Evolutionary conservation across 768 basidiomycete species (phyloP).

Genomic region (Boletus rubescentipes): DNA sequence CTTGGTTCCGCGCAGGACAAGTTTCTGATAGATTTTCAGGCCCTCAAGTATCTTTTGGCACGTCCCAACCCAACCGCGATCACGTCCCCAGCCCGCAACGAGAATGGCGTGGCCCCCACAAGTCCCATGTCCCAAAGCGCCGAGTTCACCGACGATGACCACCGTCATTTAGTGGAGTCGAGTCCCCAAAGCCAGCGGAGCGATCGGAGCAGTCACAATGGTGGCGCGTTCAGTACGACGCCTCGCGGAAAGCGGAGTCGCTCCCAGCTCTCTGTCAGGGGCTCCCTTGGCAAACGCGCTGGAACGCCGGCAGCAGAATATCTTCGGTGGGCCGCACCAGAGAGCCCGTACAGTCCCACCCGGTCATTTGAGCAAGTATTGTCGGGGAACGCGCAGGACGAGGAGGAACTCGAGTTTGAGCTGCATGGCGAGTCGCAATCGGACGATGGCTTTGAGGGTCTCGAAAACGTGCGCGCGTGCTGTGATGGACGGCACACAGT

Average conservation of each 20-base stretch:
- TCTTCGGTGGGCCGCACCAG: constrained; percentile 73
- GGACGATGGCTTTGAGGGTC: constrained; percentile 83
- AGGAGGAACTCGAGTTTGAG: constrained; percentile 79
- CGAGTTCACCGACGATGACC: constrained; percentile 53
- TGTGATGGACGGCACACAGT: constrained; percentile 88
- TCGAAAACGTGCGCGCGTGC: constrained; percentile 94
- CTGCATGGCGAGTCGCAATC: constrained; percentile 70
- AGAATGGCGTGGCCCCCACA: constrained; percentile 38
- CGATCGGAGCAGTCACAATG: constrained; percentile 54
- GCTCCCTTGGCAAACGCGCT: constrained; percentile 79
- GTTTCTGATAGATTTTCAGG: constrained; percentile 46
- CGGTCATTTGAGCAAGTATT: constrained; percentile 62
- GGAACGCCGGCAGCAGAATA: constrained; percentile 94
- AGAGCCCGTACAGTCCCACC: constrained; percentile 74
- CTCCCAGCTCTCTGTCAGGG: constrained; percentile 69
- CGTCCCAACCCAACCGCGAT: constrained; percentile 50
- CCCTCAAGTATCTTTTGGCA: constrained; percentile 84
- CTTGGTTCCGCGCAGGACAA: constrained; percentile 3
- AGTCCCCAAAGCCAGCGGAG: constrained; percentile 79
- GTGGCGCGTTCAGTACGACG: constrained; percentile 71
- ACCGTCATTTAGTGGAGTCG: constrained; percentile 44
- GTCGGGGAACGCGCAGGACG: constrained; percentile 37
- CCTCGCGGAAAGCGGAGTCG: constrained; percentile 76
- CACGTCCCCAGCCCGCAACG: constrained; percentile 28
- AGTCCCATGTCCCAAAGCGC: constrained; percentile 48